These are phyloP conservation scores for Musa schizocarpa DNA, from an alignment of 176 grass and related monocot genomes.

Conservation along the genomic window DNA sequence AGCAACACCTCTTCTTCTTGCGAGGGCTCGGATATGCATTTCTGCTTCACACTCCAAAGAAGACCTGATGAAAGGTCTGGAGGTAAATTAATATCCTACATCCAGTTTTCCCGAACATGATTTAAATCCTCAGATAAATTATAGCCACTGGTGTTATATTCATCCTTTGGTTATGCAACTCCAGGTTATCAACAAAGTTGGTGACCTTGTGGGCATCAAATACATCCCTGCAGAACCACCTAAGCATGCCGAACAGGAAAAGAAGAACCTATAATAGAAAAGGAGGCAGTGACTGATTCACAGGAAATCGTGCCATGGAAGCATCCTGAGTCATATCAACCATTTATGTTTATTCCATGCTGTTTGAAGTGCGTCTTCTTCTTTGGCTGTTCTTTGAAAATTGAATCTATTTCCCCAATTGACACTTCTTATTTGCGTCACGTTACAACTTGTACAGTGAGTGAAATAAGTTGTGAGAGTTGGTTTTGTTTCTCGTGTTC, in stretches of 20 bases:
- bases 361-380: too few relatives aligned
- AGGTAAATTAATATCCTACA: slow-evolving; percentile 38
- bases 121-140: too few relatives aligned
- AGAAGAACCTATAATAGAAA: slow-evolving; percentile 65
- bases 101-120: background rate
- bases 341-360: too few relatives aligned
- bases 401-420: too few relatives aligned
- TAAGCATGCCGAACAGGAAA: slow-evolving; percentile 34
- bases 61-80: slow-evolving; percentile 80
- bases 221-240: slow-evolving; percentile 79
- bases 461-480: too few relatives aligned
- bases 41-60: slow-evolving; percentile 81
- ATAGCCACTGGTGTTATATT: background rate
- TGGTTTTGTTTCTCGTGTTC: too few relatives aligned
- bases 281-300: background rate
- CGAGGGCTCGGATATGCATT: slow-evolving; percentile 94
- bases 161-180: slow-evolving; percentile 1
- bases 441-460: too few relatives aligned
- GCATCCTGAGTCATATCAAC: too few relatives aligned
- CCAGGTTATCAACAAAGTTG: slow-evolving; percentile 96
- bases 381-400: too few relatives aligned
- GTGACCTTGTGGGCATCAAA: slow-evolving; percentile 90
- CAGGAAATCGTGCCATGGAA: too few relatives aligned
- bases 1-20: slow-evolving; percentile 76
- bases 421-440: too few relatives aligned